Percentiles rank a stretch among this genome's conserved stretches.
phyloP scores from a whole-genome alignment of 2,329 filamentous ascomycete genomes.

The Fusarium burgessii region DNA sequence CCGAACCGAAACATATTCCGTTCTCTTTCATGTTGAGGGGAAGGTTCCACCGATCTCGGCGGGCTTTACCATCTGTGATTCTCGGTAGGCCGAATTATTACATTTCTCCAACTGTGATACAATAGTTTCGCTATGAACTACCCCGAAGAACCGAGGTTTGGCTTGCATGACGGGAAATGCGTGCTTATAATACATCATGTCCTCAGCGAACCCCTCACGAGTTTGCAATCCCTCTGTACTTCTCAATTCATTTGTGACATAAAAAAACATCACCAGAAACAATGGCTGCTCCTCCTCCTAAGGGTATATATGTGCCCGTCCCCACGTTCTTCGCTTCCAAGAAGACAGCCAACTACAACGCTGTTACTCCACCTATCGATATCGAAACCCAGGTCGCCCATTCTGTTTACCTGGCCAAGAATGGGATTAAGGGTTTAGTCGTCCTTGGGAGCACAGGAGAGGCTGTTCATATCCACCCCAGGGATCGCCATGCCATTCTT shows the following conservation, averaged over 20 bases:
- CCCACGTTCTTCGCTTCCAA: constrained; percentile 71
- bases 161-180: constrained; percentile 8
- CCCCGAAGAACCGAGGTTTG: constrained; percentile 42
- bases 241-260: neutral
- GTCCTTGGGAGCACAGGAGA: constrained; percentile 74
- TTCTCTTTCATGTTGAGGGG: constrained; percentile 3
- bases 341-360: constrained; percentile 56
- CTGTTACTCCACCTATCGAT: constrained; percentile 65
- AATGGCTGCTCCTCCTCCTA: constrained; percentile 57
- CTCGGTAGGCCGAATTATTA: constrained; percentile 21
- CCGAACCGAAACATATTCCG: neutral
- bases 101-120: constrained; percentile 25
- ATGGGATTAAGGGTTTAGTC: constrained; percentile 71
- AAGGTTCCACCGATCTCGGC: constrained; percentile 20
- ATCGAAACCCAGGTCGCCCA: constrained; percentile 68
- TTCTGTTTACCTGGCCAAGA: constrained; percentile 68
- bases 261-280: neutral
- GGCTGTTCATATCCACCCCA: constrained; percentile 69
- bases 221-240: neutral
- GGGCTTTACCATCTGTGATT: neutral
- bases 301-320: constrained; percentile 70
- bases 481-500: constrained; percentile 68
- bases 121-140: constrained; percentile 38
- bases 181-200: constrained; percentile 39
- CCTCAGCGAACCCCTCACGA: constrained; percentile 29